Evolutionary conservation across 495 filamentous ascomycete genomes (phyloP).

Genomic region (Penicillium canariense): DNA sequence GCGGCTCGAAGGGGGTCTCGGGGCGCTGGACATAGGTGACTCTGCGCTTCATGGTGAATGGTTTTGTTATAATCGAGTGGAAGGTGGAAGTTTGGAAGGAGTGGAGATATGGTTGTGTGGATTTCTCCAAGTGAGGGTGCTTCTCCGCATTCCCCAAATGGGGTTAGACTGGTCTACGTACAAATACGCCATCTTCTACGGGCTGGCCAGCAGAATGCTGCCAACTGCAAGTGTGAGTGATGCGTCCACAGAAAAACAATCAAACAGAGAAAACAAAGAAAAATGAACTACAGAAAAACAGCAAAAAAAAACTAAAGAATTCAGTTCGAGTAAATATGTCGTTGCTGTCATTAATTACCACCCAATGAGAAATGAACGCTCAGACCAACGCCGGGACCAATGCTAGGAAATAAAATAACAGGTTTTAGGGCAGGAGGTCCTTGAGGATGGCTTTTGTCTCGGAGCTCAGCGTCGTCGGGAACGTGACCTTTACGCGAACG

Average conservation of each 20-base stretch:
- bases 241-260: not conserved
- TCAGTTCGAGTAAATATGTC: not conserved
- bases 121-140: slow-evolving; percentile 18
- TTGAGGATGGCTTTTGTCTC: slow-evolving; percentile 75
- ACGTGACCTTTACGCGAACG: slow-evolving; percentile 87
- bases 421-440: slow-evolving; percentile 60
- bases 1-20: slow-evolving; percentile 58
- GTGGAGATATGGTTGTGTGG: slow-evolving; percentile 7
- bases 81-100: not conserved
- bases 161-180: slow-evolving; percentile 20
- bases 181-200: not conserved
- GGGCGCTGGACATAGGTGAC: slow-evolving; percentile 73
- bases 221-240: no score
- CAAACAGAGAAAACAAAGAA: not conserved
- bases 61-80: not conserved
- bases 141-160: slow-evolving; percentile 26
- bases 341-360: slow-evolving; percentile 18
- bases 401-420: slow-evolving; percentile 18
- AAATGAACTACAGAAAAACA: not conserved
- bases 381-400: slow-evolving; percentile 31
- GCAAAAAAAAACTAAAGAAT: not conserved
- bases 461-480: slow-evolving; percentile 71
- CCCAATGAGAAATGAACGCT: slow-evolving; percentile 12
- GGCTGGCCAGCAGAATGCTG: no score
- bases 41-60: slow-evolving; percentile 69